Evolutionary conservation across 2,329 filamentous ascomycete genomes (phyloP), one percentile per base, ranked within the genome.

Genomic region (Penicillium sclerotigenum): DNA sequence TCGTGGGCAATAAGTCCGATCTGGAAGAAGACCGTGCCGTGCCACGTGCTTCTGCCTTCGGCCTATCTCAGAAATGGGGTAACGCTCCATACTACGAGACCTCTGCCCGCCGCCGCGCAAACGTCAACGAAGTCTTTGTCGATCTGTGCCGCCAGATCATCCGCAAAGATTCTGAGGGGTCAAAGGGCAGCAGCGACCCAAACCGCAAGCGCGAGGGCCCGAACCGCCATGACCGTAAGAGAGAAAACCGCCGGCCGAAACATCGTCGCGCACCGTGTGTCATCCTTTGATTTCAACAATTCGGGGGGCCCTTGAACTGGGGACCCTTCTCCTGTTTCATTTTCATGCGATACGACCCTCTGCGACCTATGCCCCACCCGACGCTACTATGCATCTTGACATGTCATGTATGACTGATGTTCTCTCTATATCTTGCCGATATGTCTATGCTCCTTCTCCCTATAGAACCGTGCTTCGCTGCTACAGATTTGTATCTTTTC

Each of bases 1-100:
- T 96, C 59, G 91, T 95, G 45, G 91, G 91, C 60, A 96, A 96
- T 80, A 96, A 96, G 75, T 89, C 88, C 58, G 91, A 96, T 69
- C 81, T 96, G 41, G 90, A 94, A 74, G 91, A 96, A 70, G 89
- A 92, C 71, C 86, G 91, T 29, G 84, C 83, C 20, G 89, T 96
- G 9, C 85, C 88, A 13, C 84, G 90, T 49, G 87, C 88, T 59
- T 87, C 87, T 65, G 91, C 90, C 5, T 96, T 96, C 70, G 83
- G 87, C 31, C 83, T 95, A 60, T 91, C 89, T n/a, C 90, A 94
- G 69, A 83, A 83, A 68, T 96, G 91, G 91, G 88, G 87, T 20
- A 86, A 87, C 65, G 89, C 89, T 34, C 91, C 91, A 0, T 96
- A 96, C 73, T 96, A 96, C 70, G 91, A 96, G 77, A 88, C 91